phyloP scores from a whole-genome alignment of 805 yeast genomes.

The Sugiyamaella boreocaroliniensis region DNA sequence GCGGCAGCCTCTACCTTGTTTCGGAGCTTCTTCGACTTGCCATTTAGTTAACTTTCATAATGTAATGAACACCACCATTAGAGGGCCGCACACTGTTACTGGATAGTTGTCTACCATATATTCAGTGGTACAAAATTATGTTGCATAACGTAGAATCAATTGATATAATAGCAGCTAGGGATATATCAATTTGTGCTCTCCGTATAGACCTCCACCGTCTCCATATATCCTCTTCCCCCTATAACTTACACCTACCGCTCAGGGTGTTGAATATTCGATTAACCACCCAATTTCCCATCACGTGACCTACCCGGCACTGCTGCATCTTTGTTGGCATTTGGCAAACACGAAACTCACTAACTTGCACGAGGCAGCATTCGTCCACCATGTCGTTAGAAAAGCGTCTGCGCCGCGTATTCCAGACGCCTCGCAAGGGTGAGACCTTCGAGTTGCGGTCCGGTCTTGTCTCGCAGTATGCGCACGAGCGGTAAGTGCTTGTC shows the following conservation, averaged over 20 bases:
- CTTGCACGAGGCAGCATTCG: not conserved
- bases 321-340: not conserved
- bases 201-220: no score
- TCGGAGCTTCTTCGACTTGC: conserved; percentile 39
- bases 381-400: conserved; percentile 33
- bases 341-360: not conserved
- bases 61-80: no score
- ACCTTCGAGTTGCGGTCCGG: conserved; percentile 88
- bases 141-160: no score
- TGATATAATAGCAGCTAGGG: no score
- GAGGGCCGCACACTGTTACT: no score
- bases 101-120: no score
- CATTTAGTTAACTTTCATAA: no score
- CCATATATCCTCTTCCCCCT: no score
- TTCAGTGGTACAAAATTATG: no score
- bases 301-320: not conserved
- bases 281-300: not conserved
- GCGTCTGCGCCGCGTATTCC: conserved; percentile 50
- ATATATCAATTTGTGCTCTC: no score
- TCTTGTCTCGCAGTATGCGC: conserved; percentile 88
- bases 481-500: conserved; percentile 42
- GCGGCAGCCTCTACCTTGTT: conserved; percentile 66
- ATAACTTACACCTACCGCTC: no score
- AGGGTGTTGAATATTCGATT: not conserved
- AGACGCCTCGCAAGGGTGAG: conserved; percentile 55